Base-by-base conservation (phyloP, 352 stramenopile species). In the Phytopythium aichiense region DNA sequence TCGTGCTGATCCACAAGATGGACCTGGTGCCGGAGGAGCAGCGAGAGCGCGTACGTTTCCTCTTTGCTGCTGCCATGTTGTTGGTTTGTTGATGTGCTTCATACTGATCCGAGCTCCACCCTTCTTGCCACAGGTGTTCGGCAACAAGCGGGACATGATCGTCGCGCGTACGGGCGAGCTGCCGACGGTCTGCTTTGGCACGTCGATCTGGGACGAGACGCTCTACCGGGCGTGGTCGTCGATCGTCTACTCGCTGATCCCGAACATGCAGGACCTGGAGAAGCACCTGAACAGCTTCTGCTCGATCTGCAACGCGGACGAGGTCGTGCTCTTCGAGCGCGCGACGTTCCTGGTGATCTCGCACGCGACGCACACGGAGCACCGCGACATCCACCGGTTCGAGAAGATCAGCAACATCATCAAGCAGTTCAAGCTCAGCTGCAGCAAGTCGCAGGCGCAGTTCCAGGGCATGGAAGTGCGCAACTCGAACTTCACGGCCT, bases 391-490 rank as follows among this genome's bases (percentile, higher is more conserved):
- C 45, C 95, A 99, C 73, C 94, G 98, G 22, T 99, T 99, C 73
- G 98, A 99, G 83, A 99, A 99, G 71, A 99, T 99, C 68, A 98
- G 89, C 69, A 99, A 99, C 73, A 99, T 99, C 78, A 98, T 99
- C 76, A 99, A 99, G 81, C 98, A 99, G 77, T 99, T 99, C 81
- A 99, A 99, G 79, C 86, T 99, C 22, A 98, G 84, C 73, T 99
- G 97, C 77, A 97, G 89, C 69, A 99, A 99, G 81, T 98, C 95
- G 2, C 94, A 98, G 74, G 96, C 95, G 30, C 91, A 99, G 73
- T 99, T 99, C 69, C 93, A 99, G 72, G 97, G 95, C 46, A 98
- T 99, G 95, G 91, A 97, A 68, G 89, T 97, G 64, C 85, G 96
- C 72, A 97, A 98, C 51, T 91, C 88, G n/a, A 99, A 99, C 80